A percentile compares a stretch with the other conserved stretches of the same genome.
phyloP scores from a whole-genome alignment of 257 asterid species.

The Ocimum tenuiflorum region DNA sequence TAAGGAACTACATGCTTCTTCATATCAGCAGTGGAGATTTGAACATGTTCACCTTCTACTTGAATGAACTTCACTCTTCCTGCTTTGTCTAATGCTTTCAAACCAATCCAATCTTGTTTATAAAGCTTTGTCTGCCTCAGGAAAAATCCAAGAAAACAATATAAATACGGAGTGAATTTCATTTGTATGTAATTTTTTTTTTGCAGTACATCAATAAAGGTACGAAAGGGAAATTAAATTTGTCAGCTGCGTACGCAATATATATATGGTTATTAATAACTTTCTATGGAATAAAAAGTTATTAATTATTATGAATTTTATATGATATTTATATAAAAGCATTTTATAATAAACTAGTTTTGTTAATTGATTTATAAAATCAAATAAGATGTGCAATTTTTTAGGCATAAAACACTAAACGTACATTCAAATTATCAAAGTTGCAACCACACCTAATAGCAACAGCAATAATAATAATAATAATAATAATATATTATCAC shows the following conservation, averaged over 20 bases:
- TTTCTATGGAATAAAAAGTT: too few relatives aligned
- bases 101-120: slow-evolving; percentile 80
- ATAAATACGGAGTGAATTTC: too few relatives aligned
- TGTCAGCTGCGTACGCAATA: too few relatives aligned
- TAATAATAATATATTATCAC: slow-evolving; percentile 12
- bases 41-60: slow-evolving; percentile 75
- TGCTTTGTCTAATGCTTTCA: slow-evolving; percentile 56
- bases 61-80: slow-evolving; percentile 54
- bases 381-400: background rate
- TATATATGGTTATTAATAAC: too few relatives aligned
- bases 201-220: too few relatives aligned
- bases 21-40: slow-evolving; percentile 60
- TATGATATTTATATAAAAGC: too few relatives aligned
- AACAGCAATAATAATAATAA: background rate
- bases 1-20: slow-evolving; percentile 59
- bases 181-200: too few relatives aligned
- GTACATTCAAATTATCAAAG: background rate
- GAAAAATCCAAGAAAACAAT: background rate
- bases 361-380: background rate
- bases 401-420: background rate
- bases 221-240: too few relatives aligned
- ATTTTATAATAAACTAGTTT: background rate
- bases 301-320: too few relatives aligned
- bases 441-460: background rate
- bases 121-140: slow-evolving; percentile 47